Base-by-base conservation (phyloP, 2,329 filamentous ascomycete species). In the Ascosphaera pollenicola region DNA sequence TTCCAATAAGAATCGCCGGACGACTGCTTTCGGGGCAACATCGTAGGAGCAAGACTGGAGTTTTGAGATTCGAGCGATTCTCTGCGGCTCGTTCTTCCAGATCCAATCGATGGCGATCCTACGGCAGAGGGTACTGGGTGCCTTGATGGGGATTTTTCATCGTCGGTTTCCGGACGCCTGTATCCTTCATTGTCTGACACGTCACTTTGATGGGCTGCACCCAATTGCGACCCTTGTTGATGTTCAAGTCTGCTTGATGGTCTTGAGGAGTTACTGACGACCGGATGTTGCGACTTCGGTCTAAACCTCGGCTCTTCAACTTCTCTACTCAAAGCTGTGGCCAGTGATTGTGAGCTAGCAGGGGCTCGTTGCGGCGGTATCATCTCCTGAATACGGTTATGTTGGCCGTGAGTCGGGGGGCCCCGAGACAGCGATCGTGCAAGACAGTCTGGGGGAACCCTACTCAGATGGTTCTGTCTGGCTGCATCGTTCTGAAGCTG, bases 401-500 rank as follows among this genome's bases (percentile, higher is more conserved):
- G 83, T 24, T 24, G 76, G 53, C 85, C 85, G 58, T 82, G 92
- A 15, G 78, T 80, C 3, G 81, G 79, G 45, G 83, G 72, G 46
- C 73, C 75, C 51, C 79, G 78, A 54, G 58, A 82, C 42, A 94
- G 65, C 39, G 87, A 84, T 49, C 83, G 83, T 43, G 80, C 78
- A 30, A 83, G 78, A 16, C 81, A 82, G 42, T 85, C 64, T 5
- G 84, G 83, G 2, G 85, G 82, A 35, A 95, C 62, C 34, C 87
- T 72, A 59, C 85, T 94, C 59, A 94, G 70, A 42, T 85, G 73
- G 44, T 71, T 70, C 51, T 71, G 75, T 51, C 73, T 70, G 45
- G 72, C 76, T 48, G 89, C 77, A 55, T 93, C 78, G 44, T 98
- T 72, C 58, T 92, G 79, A 39, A 98, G 69, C 49, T 91, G 63